Evolutionary conservation across 1,284 basidiomycete genomes (phyloP), one percentile per base, ranked within the genome.

Genomic region (Boletus semigastroideus): DNA sequence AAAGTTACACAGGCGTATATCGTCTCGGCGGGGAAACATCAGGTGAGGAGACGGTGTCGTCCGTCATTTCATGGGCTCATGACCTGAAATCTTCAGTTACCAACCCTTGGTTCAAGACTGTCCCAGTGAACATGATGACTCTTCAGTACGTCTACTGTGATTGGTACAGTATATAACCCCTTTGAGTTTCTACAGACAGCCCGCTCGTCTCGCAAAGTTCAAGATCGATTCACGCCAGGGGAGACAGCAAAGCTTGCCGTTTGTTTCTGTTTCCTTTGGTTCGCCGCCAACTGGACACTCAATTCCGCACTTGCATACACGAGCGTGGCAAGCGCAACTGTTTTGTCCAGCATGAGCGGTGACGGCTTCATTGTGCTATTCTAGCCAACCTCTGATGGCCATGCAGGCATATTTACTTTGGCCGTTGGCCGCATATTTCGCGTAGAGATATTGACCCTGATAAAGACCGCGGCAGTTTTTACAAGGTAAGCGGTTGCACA

Each of bases 361-460:
- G 68, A 54, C 87, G 12, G 12, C 40, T 27, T 27, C 9, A 6
- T 42, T 37, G 5, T 46, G 6, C n/a, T 12, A 11, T 8, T 34
- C 27, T 41, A 11, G 11, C 22, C 31, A 27, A 44, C 12, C 12
- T 56, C 45, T 53, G 37, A 56, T 30, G n/a, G 25, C 48, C 37
- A 37, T n/a, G 14, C 49, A 93, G 94, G 96, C 5, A 95, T 99
- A 73, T 98, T 98, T 69, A 99, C 96, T 0, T 75, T 99, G 38
- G 86, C 78, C 0, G 75, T 98, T 39, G 96, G 96, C 4, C 78
- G 88, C n/a, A 58, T 94, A 37, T 89, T 92, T 58, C 80, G 82
- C 12, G 91, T 98, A 10, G 97, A 99, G 68, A 75, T 73, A 8
- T 73, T 98, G 51, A 89, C 90, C 0, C 48, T 83, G 2, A 74